Percentiles rank a stretch among this genome's conserved stretches.
Conservation (phyloP, 345 rosid species). For the Euphorbia lathyris region DNA sequence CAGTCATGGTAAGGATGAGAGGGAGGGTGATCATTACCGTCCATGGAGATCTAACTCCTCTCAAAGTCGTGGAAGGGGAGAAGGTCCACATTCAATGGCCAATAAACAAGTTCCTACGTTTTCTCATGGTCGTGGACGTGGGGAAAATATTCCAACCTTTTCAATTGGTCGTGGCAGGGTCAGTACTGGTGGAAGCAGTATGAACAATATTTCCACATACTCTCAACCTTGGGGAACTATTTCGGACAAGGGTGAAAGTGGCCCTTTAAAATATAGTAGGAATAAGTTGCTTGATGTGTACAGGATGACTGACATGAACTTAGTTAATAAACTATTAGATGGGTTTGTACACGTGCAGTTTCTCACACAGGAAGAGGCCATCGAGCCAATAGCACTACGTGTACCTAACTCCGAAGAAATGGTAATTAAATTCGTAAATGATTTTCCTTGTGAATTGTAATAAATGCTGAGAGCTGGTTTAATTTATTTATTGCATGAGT, state of each 20-base stretch:
- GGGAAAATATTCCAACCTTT: conserved; percentile 51
- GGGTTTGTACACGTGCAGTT: conserved; percentile 64
- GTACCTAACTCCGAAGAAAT: conserved; percentile 71
- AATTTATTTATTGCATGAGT: conserved; percentile 16
- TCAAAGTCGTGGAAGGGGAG: conserved; percentile 78
- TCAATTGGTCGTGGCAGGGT: conserved; percentile 68
- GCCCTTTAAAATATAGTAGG: conserved; percentile 66
- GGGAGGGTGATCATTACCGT: conserved; percentile 58
- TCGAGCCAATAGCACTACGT: conserved; percentile 78
- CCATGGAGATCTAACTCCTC: conserved; percentile 74
- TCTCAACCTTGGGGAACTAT: conserved; percentile 42
- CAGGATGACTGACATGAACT: conserved; percentile 56
- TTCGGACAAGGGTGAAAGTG: conserved; percentile 55
- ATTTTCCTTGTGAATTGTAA: conserved; percentile 16
- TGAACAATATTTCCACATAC: conserved; percentile 32
- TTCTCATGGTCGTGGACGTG: conserved; percentile 66
- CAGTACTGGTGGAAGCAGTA: conserved; percentile 48
- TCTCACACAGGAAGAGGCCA: conserved; percentile 63
- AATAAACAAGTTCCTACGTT: conserved; percentile 61
- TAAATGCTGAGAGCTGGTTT: conserved; percentile 19
- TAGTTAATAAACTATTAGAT: conserved; percentile 37
- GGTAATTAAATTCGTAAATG: conserved; percentile 41
- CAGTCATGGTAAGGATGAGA: conserved; percentile 60
- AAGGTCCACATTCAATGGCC: conserved; percentile 52
- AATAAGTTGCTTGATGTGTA: conserved; percentile 73